Percentiles rank a stretch among this genome's conserved stretches.
Evolutionary conservation across 768 basidiomycete genomes (phyloP).

Genomic region (Naganishia vishniacii): DNA sequence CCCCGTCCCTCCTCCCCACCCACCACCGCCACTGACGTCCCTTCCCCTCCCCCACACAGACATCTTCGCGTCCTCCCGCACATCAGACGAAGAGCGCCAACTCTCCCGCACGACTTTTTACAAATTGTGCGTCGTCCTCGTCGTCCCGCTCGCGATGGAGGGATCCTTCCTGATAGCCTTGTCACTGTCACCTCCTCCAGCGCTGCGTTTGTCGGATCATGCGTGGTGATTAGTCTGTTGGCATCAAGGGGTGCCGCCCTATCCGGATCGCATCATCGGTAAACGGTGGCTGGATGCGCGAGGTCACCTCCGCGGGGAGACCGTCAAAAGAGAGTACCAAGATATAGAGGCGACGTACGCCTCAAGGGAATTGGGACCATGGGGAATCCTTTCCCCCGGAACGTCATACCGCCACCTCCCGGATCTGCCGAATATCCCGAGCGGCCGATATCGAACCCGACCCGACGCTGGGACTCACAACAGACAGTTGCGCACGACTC

Average conservation of each 20-base stretch:
- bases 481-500: too few relatives aligned
- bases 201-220: conserved; percentile 47
- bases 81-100: conserved; percentile 47
- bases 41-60: conserved; percentile 28
- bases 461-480: too few relatives aligned
- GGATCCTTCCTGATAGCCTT: background rate
- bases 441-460: too few relatives aligned
- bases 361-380: too few relatives aligned
- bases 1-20: too few relatives aligned
- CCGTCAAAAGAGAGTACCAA: background rate
- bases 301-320: background rate
- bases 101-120: conserved; percentile 47
- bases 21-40: too few relatives aligned
- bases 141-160: background rate
- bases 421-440: too few relatives aligned
- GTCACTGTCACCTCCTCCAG: conserved; percentile 28
- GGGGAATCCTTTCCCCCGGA: too few relatives aligned
- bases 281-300: background rate
- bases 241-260: conserved; percentile 27
- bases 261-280: background rate
- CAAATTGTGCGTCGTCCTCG: conserved; percentile 40
- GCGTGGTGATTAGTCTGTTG: conserved; percentile 45
- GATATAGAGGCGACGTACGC: too few relatives aligned
- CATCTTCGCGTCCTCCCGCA: conserved; percentile 47
- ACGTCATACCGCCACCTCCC: too few relatives aligned